Percentiles rank a stretch among this genome's conserved stretches.
phyloP scores from a whole-genome alignment of 2,329 filamentous ascomycete species.

The Colletotrichum sojae region DNA sequence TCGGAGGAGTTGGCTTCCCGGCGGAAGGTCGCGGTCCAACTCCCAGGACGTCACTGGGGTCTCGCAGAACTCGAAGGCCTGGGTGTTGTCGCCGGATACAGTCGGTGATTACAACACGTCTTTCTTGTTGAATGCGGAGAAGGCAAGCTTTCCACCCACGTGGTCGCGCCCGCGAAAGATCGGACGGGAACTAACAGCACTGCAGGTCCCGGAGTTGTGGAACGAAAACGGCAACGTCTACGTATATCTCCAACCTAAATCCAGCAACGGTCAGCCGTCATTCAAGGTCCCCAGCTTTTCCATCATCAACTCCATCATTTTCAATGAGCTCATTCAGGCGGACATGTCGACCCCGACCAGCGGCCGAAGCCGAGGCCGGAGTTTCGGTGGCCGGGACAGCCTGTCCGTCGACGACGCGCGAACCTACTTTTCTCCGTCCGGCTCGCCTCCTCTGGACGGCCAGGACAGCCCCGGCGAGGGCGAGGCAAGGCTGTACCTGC shows the following conservation, averaged over 20 bases:
- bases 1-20: conserved; percentile 69
- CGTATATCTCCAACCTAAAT: conserved; percentile 70
- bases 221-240: conserved; percentile 71
- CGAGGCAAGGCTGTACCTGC: conserved; percentile 69
- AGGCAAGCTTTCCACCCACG: conserved; percentile 56
- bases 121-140: conserved; percentile 68
- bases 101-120: conserved; percentile 70
- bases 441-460: conserved; percentile 51
- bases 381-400: conserved; percentile 63
- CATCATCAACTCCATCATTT: conserved; percentile 67
- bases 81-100: conserved; percentile 68
- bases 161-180: conserved; percentile 33
- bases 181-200: conserved; percentile 29
- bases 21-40: conserved; percentile 63
- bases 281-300: conserved; percentile 72
- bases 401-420: conserved; percentile 66
- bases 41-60: conserved; percentile 54
- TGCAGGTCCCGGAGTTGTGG: conserved; percentile 76
- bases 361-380: conserved; percentile 53
- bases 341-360: conserved; percentile 54
- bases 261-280: conserved; percentile 66
- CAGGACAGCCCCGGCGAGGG: conserved; percentile 55
- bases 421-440: conserved; percentile 52
- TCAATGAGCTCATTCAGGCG: conserved; percentile 66
- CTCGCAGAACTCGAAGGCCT: conserved; percentile 55